Percentiles rank a stretch among this genome's conserved stretches.
These are phyloP conservation scores for Plasmodium gonderi DNA, from an alignment of 169 alveolate species.

Conservation along the genomic window DNA sequence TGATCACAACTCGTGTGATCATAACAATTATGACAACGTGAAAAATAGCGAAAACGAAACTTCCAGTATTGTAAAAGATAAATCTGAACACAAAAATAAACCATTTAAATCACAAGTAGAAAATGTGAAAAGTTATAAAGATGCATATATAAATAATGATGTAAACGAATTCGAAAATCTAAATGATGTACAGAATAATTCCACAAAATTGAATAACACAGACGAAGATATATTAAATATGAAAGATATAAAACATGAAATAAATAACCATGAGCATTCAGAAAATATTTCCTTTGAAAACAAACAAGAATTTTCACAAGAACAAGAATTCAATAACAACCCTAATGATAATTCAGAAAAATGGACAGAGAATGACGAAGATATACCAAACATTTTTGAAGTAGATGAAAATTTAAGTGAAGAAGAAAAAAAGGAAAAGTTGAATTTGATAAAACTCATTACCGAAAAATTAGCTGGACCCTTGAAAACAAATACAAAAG, in stretches of 20 bases:
- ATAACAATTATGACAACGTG: not conserved
- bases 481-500: constrained; percentile 18
- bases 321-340: not conserved
- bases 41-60: not conserved
- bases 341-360: not conserved
- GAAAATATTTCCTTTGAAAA: not conserved
- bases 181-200: not conserved
- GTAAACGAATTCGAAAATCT: not conserved
- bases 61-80: not conserved
- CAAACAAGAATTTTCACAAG: not conserved
- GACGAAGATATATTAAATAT: not conserved
- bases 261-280: not conserved
- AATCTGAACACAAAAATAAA: not conserved
- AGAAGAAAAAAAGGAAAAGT: constrained; percentile 64
- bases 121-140: not conserved
- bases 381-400: constrained; percentile 65
- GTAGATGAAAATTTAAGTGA: constrained; percentile 73
- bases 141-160: not conserved
- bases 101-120: not conserved
- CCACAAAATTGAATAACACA: not conserved
- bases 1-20: too few relatives aligned
- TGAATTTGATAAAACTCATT: constrained; percentile 52
- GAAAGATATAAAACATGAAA: not conserved
- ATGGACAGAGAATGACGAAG: constrained; percentile 69
- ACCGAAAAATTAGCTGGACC: constrained; percentile 75